Conservation (phyloP, 306 rosid species). For the Cicer arietinum region DNA sequence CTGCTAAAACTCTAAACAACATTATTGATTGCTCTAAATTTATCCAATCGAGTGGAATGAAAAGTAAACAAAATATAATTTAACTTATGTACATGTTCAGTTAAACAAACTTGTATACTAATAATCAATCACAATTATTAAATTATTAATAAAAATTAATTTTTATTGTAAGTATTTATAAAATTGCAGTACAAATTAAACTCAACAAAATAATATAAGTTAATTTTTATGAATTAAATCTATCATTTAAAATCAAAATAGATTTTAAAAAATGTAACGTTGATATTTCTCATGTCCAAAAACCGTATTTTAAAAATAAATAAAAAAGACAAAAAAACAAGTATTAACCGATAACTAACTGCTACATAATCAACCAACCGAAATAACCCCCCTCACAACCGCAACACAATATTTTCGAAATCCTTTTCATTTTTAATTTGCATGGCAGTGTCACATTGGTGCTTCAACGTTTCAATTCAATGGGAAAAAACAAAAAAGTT, state of each 20-base stretch:
- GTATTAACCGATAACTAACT: slow-evolving; percentile 39
- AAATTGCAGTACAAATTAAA: too few species aligned
- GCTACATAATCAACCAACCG: not conserved
- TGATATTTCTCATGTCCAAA: not conserved
- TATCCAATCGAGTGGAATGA: not conserved
- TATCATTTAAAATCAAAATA: not conserved
- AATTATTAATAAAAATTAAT: too few species aligned
- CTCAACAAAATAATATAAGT: not conserved
- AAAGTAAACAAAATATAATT: not conserved
- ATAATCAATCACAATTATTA: too few species aligned
- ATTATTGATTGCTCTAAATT: not conserved
- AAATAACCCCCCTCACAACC: not conserved
- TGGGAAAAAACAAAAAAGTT: slow-evolving; percentile 62
- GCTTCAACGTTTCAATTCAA: slow-evolving; percentile 44
- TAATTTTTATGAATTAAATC: not conserved
- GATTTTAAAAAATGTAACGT: not conserved
- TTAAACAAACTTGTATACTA: too few species aligned
- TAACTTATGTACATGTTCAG: too few species aligned
- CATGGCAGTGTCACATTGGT: slow-evolving; percentile 11
- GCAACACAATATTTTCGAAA: slow-evolving; percentile 1
- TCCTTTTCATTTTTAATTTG: slow-evolving; percentile 1
- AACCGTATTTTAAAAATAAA: not conserved
- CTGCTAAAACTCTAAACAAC: not conserved
- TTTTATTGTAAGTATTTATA: too few species aligned
- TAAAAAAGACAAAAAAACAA: not conserved